Evolutionary conservation across 2,329 filamentous ascomycete genomes (phyloP).

Genomic region (Fusarium pseudocircinatum): DNA sequence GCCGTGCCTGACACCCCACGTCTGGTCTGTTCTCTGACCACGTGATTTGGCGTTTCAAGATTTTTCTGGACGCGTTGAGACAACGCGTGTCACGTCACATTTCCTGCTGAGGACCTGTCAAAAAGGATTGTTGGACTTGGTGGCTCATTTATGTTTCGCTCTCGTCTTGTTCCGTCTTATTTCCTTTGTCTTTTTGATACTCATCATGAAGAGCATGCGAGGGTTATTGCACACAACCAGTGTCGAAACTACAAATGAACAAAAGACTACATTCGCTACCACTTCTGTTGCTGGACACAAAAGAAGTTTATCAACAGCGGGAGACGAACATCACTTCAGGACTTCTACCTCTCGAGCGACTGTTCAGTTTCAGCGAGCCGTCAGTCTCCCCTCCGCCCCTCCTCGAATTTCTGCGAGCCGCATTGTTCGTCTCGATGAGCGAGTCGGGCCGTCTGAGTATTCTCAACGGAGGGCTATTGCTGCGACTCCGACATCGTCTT

Average conservation of each 20-base stretch:
- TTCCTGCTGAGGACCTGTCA: neutral
- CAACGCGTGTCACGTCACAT: slow-evolving; percentile 20
- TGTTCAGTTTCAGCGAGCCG: slow-evolving; percentile 48
- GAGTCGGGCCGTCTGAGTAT: slow-evolving; percentile 58
- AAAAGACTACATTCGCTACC: slow-evolving; percentile 51
- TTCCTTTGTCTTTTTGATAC: neutral
- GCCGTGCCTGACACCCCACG: slow-evolving; percentile 40
- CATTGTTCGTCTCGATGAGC: slow-evolving; percentile 52
- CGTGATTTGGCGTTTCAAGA: slow-evolving; percentile 15
- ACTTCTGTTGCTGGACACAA: slow-evolving; percentile 60
- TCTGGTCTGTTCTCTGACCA: slow-evolving; percentile 42
- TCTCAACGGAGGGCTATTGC: slow-evolving; percentile 63
- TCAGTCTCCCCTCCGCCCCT: slow-evolving; percentile 46
- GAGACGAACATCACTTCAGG: slow-evolving; percentile 12
- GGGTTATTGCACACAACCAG: slow-evolving; percentile 61
- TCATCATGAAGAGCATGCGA: slow-evolving; percentile 52
- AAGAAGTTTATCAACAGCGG: slow-evolving; percentile 47
- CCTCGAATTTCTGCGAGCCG: slow-evolving; percentile 53
- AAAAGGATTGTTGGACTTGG: neutral
- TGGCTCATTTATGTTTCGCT: neutral
- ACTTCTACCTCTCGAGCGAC: slow-evolving; percentile 5
- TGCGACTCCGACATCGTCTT: slow-evolving; percentile 62
- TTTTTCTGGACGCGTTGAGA: slow-evolving; percentile 10
- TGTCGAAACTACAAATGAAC: slow-evolving; percentile 56
- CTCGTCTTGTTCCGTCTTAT: neutral